phyloP scores from a whole-genome alignment of 2,329 filamentous ascomycete species.

The Esteya vermicola region DNA sequence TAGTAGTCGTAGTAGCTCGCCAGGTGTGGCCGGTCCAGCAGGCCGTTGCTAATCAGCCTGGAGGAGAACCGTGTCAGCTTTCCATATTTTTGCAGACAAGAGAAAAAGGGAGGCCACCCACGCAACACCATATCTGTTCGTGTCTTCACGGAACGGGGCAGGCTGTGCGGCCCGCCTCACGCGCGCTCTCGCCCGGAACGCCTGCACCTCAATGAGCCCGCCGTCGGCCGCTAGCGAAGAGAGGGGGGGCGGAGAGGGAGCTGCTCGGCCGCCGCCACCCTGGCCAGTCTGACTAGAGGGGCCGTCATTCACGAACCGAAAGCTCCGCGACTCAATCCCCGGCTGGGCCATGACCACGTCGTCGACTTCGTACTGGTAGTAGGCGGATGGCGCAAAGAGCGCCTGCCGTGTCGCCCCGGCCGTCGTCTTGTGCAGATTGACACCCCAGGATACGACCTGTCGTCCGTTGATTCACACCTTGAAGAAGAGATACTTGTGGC shows the following conservation, averaged over 20 bases:
- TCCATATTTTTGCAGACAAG: neutral
- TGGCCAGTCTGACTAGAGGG: too few species aligned
- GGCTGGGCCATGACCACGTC: conserved; percentile 18
- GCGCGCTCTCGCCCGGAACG: conserved; percentile 36
- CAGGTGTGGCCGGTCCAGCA: conserved; percentile 35
- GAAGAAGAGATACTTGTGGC: conserved; percentile 33
- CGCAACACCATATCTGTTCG: conserved; percentile 38
- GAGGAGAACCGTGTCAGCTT: too few species aligned
- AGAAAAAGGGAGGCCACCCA: conserved; percentile 19
- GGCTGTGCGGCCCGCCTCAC: conserved; percentile 26
- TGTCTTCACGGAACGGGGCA: conserved; percentile 27
- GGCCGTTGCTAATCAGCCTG: conserved; percentile 37
- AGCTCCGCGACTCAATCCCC: conserved; percentile 34
- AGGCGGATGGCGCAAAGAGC: conserved; percentile 32
- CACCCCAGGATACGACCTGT: conserved; percentile 36
- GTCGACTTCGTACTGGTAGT: conserved; percentile 24
- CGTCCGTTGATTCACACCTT: conserved; percentile 41
- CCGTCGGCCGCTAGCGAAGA: conserved; percentile 33
- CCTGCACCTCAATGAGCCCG: conserved; percentile 38
- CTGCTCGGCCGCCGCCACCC: conserved; percentile 15
- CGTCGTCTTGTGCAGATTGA: conserved; percentile 26
- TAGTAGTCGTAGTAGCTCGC: conserved; percentile 37
- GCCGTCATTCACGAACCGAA: conserved; percentile 29
- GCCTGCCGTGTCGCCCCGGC: conserved; percentile 20
- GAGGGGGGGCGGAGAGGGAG: neutral